Evolutionary conservation across 768 basidiomycete genomes (phyloP), one percentile per base, ranked within the genome.

Genomic region (Exsudoporus frostii): DNA sequence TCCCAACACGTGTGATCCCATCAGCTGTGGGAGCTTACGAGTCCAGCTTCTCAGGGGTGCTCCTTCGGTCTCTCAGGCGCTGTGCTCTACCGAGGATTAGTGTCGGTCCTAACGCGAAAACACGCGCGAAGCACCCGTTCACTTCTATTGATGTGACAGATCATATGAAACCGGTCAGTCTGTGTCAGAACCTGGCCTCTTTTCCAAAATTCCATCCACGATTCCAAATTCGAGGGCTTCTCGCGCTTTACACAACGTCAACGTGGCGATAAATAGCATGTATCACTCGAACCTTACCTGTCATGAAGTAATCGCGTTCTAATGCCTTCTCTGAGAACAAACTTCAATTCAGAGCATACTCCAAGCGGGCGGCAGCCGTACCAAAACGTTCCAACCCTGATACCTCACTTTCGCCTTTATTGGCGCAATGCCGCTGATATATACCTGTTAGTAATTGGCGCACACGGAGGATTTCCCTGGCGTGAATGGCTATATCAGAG

Each of bases 231-330:
- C 79, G 58, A 92, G 75, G 13, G 93, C 92, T 78, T 96, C 90
- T 67, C 86, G 83, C 5, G 94, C 91, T 85, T 70, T 58, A 55
- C 58, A 53, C 46, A 66, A 57, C 60, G 64, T 61, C 54, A 60
- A 47, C 57, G 29, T 62, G 59, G 45, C 59, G 60, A 57, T 25
- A 56, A 44, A 60, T 56, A 46, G 39, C 41, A 55, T 48, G 37
- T 19, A 56, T 43, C 43, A 51, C 7, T 37, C 3, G 29, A 47
- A 20, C 51, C 69, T 58, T 58, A 86, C 88, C 86, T 54, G 93
- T 96, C 90, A 98, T 88, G 71, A 92, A 98, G 72, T 95, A 95
- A 71, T 98, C 94, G 55, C 94, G 80, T 73, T 98, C 94, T 59
- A 98, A 74, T 36, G 94, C 93, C 54, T 76, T 86, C 71, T 91